These are phyloP conservation scores for Sugiyamaella mastotermitis DNA, from an alignment of 805 yeast species.

Conservation along the genomic window DNA sequence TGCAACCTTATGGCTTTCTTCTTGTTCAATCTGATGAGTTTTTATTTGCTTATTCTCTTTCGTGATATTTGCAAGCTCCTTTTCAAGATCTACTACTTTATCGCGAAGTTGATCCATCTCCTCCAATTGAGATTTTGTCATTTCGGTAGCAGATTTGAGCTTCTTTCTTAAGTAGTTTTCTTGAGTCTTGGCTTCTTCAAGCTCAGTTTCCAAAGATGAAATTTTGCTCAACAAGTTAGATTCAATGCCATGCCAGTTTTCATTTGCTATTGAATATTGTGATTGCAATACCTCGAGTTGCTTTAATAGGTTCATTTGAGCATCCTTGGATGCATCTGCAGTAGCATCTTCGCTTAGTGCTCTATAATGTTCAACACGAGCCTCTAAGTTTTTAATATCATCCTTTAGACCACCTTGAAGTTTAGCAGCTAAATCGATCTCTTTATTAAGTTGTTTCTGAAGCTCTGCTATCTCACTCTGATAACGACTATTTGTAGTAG, in stretches of 20 bases:
- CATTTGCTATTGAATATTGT: conserved; percentile 70
- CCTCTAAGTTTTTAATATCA: conserved; percentile 48
- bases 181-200: conserved; percentile 14
- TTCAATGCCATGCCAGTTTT: conserved; percentile 80
- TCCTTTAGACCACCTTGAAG: conserved; percentile 23
- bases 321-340: conserved; percentile 25
- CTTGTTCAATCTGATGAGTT: too few relatives aligned
- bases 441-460: conserved; percentile 26
- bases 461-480: conserved; percentile 14
- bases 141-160: conserved; percentile 14
- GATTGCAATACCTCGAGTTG: conserved; percentile 55
- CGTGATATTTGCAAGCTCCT: conserved; percentile 4
- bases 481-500: conserved; percentile 31
- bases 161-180: conserved; percentile 17
- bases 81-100: conserved; percentile 9
- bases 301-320: conserved; percentile 32
- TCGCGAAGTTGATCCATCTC: conserved; percentile 16
- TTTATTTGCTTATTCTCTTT: not conserved
- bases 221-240: conserved; percentile 49
- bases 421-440: conserved; percentile 25
- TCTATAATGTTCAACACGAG: conserved; percentile 62
- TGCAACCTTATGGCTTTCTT: too few relatives aligned
- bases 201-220: conserved; percentile 24
- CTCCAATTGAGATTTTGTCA: conserved; percentile 7
- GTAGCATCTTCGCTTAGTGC: conserved; percentile 47